Evolutionary conservation across 371 early-diverging fungal genomes (phyloP).

Genomic region (Syncephalis fuscata): DNA sequence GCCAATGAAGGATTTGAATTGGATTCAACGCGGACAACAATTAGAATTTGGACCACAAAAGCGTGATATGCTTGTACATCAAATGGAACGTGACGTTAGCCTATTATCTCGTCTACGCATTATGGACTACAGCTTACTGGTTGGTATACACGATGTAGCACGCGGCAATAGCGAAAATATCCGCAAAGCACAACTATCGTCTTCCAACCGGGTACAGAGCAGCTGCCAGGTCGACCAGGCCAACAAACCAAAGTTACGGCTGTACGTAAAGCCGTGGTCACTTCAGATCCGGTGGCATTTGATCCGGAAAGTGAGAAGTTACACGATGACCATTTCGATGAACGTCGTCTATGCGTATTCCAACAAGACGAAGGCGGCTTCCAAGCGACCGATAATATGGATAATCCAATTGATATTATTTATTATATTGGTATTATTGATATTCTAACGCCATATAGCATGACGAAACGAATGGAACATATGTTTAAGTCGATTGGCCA

Average conservation of each 20-base stretch:
- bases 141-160: slow-evolving; percentile 74
- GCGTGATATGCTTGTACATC: slow-evolving; percentile 50
- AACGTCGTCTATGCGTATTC: slow-evolving; percentile 55
- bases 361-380: slow-evolving; percentile 86
- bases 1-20: slow-evolving; percentile 91
- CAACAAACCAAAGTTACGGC: slow-evolving; percentile 40
- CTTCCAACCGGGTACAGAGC: slow-evolving; percentile 21
- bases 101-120: slow-evolving; percentile 54
- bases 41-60: slow-evolving; percentile 77
- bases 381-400: slow-evolving; percentile 48
- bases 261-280: slow-evolving; percentile 43
- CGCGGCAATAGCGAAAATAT: slow-evolving; percentile 74
- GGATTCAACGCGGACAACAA: slow-evolving; percentile 51
- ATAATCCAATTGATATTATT: slow-evolving; percentile 41
- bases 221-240: slow-evolving; percentile 17
- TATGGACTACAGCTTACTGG: slow-evolving; percentile 93
- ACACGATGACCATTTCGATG: slow-evolving; percentile 23
- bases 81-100: slow-evolving; percentile 67
- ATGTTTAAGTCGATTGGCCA: slow-evolving; percentile 63
- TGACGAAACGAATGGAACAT: slow-evolving; percentile 70
- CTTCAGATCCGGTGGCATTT: slow-evolving; percentile 44
- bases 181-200: slow-evolving; percentile 71
- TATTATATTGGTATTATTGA: slow-evolving; percentile 94
- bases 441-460: slow-evolving; percentile 83
- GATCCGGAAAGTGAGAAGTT: slow-evolving; percentile 20